A percentile compares a stretch with the other conserved stretches of the same genome.
These are phyloP conservation scores for Exophiala dermatitidis DNA, from an alignment of 2,329 filamentous ascomycete species.

Conservation along the genomic window DNA sequence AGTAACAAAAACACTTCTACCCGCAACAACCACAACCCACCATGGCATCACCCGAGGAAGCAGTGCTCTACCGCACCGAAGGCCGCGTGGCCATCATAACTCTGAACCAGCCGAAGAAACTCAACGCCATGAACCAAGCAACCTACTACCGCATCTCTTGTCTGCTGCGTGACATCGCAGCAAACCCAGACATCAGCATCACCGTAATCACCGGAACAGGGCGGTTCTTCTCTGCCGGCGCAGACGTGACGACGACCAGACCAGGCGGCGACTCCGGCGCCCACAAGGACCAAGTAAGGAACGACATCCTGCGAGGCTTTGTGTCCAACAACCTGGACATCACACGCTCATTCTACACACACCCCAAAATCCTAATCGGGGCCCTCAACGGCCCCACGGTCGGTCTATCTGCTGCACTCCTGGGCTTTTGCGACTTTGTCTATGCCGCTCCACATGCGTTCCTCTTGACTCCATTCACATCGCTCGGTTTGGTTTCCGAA, in stretches of 20 bases:
- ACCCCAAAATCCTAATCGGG: slow-evolving; percentile 86
- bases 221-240: slow-evolving; percentile 77
- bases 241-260: slow-evolving; percentile 60
- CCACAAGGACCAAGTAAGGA: slow-evolving; percentile 40
- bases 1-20: too few species aligned
- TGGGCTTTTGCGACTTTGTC: slow-evolving; percentile 83
- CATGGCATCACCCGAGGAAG: slow-evolving; percentile 33
- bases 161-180: slow-evolving; percentile 68
- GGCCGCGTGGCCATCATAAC: slow-evolving; percentile 76
- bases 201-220: slow-evolving; percentile 80
- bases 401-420: slow-evolving; percentile 76
- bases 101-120: slow-evolving; percentile 75
- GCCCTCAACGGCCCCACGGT: slow-evolving; percentile 89
- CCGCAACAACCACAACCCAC: neutral
- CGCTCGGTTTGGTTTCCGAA: slow-evolving; percentile 82
- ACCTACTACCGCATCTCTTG: slow-evolving; percentile 72
- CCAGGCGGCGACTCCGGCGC: slow-evolving; percentile 37
- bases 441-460: slow-evolving; percentile 77
- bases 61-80: slow-evolving; percentile 55
- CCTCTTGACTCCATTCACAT: slow-evolving; percentile 84
- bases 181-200: slow-evolving; percentile 70
- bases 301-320: slow-evolving; percentile 63
- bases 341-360: slow-evolving; percentile 82
- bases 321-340: slow-evolving; percentile 81
- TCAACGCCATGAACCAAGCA: slow-evolving; percentile 68